Evolutionary conservation across 2,329 filamentous ascomycete species (phyloP).

Genomic region (Diplodia scrobiculata): DNA sequence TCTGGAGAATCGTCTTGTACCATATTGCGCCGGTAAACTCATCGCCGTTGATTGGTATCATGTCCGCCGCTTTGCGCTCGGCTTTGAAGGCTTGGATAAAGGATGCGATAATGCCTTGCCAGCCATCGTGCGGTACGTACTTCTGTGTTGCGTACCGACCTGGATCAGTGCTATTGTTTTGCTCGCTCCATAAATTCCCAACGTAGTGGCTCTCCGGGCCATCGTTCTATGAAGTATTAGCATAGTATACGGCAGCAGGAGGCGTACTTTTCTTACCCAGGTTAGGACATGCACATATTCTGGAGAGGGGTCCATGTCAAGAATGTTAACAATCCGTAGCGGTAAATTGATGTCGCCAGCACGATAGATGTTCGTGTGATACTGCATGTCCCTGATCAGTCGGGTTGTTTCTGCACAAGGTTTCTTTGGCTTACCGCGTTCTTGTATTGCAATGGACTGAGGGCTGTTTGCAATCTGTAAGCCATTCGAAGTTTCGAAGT

Average conservation of each 20-base stretch:
- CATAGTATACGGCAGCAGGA: too few relatives aligned
- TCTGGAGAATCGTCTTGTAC: neutral
- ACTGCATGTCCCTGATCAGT: constrained; percentile 10
- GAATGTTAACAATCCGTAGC: constrained; percentile 43
- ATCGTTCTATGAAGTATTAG: constrained; percentile 34
- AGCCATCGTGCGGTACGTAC: constrained; percentile 38
- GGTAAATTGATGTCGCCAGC: constrained; percentile 42
- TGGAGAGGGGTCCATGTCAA: constrained; percentile 35
- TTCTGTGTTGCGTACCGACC: constrained; percentile 38
- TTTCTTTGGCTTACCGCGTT: constrained; percentile 31
- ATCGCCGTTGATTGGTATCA: neutral
- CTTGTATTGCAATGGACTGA: constrained; percentile 38
- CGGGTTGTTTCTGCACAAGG: neutral
- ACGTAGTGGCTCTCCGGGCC: constrained; percentile 46
- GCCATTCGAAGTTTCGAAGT: neutral
- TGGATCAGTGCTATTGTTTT: constrained; percentile 32
- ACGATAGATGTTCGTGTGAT: constrained; percentile 40
- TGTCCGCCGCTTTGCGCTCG: too few relatives aligned
- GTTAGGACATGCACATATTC: constrained; percentile 44
- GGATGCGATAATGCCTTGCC: constrained; percentile 43
- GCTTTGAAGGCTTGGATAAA: constrained; percentile 44
- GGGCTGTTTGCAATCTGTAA: neutral
- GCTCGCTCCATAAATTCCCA: constrained; percentile 41
- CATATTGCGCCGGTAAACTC: neutral
- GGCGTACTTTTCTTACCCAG: constrained; percentile 31